Conservation (phyloP, 2,329 filamentous ascomycete genomes). For the Neocatenulostroma microsporum region DNA sequence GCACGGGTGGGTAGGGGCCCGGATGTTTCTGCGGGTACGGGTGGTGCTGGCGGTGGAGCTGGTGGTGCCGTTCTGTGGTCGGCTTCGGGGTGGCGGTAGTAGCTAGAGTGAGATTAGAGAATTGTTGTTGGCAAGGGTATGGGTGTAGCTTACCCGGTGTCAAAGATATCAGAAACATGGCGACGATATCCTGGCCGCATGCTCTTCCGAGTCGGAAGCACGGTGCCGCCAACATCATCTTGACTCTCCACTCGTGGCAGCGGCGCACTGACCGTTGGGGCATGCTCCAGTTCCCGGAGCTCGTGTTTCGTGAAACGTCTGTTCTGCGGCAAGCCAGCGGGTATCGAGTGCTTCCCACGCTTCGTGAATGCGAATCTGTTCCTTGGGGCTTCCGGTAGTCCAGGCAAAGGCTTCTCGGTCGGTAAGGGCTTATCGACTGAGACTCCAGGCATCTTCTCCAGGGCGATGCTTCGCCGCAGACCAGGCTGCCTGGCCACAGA, state of each 20-base stretch:
- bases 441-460: slow-evolving; percentile 39
- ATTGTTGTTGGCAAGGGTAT: too few relatives aligned
- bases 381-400: too few relatives aligned
- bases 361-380: too few relatives aligned
- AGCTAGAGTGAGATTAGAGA: slow-evolving; percentile 3
- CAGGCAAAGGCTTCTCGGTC: slow-evolving; percentile 3
- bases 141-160: slow-evolving; percentile 4
- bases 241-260: background rate
- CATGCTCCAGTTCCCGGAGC: slow-evolving; percentile 7
- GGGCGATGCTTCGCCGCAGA: slow-evolving; percentile 35
- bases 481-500: slow-evolving; percentile 53
- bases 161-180: slow-evolving; percentile 14
- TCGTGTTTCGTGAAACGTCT: background rate
- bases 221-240: background rate
- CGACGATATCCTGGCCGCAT: slow-evolving; percentile 5
- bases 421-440: slow-evolving; percentile 6
- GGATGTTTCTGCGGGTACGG: background rate
- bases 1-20: too few relatives aligned
- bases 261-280: background rate
- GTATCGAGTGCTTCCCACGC: too few relatives aligned
- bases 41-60: background rate
- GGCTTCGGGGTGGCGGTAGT: slow-evolving; percentile 5
- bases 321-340: background rate
- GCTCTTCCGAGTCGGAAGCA: background rate
- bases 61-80: background rate